Conservation (phyloP, 495 filamentous ascomycete genomes). For the Penicillium ucsense region DNA sequence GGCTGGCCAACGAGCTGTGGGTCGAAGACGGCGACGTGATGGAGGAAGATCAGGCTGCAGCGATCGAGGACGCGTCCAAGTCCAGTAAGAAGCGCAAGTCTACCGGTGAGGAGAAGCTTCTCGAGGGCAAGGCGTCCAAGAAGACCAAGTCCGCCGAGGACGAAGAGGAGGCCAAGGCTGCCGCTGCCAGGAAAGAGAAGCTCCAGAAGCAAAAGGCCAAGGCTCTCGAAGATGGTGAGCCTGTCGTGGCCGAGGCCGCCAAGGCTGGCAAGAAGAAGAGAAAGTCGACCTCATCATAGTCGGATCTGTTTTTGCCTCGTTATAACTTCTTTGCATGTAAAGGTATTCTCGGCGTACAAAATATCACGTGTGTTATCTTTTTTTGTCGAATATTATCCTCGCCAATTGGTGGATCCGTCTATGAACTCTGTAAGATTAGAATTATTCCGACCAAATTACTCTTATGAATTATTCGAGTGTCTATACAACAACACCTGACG, state of each 20-base stretch:
- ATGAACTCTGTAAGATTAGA: too few species aligned
- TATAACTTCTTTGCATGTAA: slow-evolving; percentile 25
- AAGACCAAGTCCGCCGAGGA: slow-evolving; percentile 35
- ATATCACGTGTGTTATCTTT: slow-evolving; percentile 23
- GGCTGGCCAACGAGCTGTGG: slow-evolving; percentile 87
- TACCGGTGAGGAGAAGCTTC: slow-evolving; percentile 45
- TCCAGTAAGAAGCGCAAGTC: slow-evolving; percentile 58
- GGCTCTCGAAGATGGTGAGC: slow-evolving; percentile 32
- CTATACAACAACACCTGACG: not conserved
- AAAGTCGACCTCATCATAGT: slow-evolving; percentile 37
- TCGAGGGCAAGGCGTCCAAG: slow-evolving; percentile 49
- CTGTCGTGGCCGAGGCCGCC: slow-evolving; percentile 13
- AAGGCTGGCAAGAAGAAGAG: slow-evolving; percentile 36
- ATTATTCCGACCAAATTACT: too few species aligned
- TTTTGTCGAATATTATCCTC: not conserved
- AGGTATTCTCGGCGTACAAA: slow-evolving; percentile 31
- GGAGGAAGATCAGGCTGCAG: slow-evolving; percentile 40
- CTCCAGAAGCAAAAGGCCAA: slow-evolving; percentile 44
- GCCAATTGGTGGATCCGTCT: too few species aligned
- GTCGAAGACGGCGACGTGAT: slow-evolving; percentile 71
- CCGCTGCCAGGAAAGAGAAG: slow-evolving; percentile 50
- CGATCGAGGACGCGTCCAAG: slow-evolving; percentile 42
- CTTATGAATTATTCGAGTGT: not conserved
- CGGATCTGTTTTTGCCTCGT: slow-evolving; percentile 10
- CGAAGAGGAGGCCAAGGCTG: slow-evolving; percentile 39